phyloP scores from a whole-genome alignment of 306 rosid species.

The Medicago arabica region DNA sequence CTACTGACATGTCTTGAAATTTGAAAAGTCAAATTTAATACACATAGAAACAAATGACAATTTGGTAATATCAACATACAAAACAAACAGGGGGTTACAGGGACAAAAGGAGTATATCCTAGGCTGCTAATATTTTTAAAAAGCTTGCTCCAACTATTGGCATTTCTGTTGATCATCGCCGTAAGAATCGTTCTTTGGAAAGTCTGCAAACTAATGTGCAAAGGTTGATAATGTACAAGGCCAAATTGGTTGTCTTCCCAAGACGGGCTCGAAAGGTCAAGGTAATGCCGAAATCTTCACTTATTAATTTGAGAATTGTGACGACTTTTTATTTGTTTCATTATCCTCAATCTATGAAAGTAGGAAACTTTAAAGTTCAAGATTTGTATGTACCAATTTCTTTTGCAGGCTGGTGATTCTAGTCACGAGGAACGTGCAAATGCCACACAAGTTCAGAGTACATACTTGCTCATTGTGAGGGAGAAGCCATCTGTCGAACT shows the following conservation, averaged over 20 bases:
- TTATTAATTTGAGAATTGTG: no score
- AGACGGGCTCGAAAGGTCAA: conserved; percentile 67
- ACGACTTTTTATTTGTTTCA: no score
- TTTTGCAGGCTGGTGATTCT: conserved; percentile 62
- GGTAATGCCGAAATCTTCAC: conserved; percentile 39
- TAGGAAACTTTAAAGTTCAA: no score
- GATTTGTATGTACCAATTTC: no score
- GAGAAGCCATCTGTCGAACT: conserved; percentile 66
- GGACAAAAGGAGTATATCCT: no score
- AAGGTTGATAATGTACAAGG: conserved; percentile 76
- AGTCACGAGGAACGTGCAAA: conserved; percentile 66
- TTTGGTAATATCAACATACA: no score
- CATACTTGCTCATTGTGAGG: conserved; percentile 57
- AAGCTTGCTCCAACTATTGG: conserved; percentile 76
- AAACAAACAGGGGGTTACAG: no score
- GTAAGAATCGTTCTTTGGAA: conserved; percentile 64
- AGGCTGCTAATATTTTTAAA: conserved; percentile 74
- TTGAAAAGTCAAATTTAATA: no score
- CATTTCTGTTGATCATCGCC: conserved; percentile 73
- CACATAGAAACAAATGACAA: no score
- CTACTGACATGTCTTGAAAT: no score
- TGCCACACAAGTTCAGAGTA: conserved; percentile 68
- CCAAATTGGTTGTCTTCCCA: conserved; percentile 77
- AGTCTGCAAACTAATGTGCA: conserved; percentile 65
- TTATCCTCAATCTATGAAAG: no score